Conservation (phyloP, 176 grass and related monocot genomes). For the Puccinellia tenuiflora region DNA sequence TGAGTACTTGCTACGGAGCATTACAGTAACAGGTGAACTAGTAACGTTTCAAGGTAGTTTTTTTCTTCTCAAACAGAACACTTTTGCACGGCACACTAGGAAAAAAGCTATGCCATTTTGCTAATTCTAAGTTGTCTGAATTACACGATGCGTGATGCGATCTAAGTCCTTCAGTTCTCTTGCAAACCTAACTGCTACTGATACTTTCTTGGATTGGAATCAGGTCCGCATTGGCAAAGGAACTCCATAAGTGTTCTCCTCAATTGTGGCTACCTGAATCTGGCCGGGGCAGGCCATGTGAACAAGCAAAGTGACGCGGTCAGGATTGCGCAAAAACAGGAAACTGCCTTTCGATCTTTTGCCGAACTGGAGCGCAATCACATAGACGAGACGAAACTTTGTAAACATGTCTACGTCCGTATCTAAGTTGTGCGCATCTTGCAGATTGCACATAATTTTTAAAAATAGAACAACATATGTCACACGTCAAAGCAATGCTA, state of each 20-base stretch:
- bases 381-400: neutral
- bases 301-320: neutral
- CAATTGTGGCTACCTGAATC: neutral
- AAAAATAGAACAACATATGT: no score
- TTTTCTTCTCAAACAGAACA: no score
- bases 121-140: no score
- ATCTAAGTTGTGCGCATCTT: neutral
- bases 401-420: neutral
- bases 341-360: no score
- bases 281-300: neutral
- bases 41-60: neutral
- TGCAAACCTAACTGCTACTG: neutral
- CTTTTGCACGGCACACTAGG: no score
- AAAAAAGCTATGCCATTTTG: no score
- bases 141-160: no score
- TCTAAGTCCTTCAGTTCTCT: no score
- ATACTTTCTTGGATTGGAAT: neutral
- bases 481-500: no score
- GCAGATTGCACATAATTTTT: neutral
- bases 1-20: no score
- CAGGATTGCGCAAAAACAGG: neutral
- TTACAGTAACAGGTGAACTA: neutral
- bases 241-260: neutral
- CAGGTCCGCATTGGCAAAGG: neutral
- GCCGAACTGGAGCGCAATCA: no score